phyloP scores from a whole-genome alignment of 2,329 filamentous ascomycete species.

The Chalara sp. region DNA sequence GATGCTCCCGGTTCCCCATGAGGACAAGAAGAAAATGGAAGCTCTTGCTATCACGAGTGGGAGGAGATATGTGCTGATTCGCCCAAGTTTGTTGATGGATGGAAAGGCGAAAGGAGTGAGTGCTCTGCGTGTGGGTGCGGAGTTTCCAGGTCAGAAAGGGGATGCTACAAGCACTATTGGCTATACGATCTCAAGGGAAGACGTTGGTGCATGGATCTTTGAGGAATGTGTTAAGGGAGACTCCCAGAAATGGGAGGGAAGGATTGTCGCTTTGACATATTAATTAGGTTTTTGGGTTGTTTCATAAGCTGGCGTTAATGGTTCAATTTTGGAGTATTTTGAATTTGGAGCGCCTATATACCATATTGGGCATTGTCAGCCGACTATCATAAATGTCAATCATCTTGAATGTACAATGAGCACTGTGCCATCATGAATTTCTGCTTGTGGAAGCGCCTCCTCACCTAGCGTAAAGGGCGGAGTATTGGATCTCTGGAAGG shows the following conservation, averaged over 20 bases:
- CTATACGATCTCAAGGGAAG: slow-evolving; percentile 28
- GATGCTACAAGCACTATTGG: slow-evolving; percentile 24
- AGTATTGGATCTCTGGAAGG: too few relatives aligned
- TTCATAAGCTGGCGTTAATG: too few relatives aligned
- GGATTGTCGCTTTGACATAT: slow-evolving; percentile 11
- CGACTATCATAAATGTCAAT: too few relatives aligned
- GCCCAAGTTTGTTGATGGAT: slow-evolving; percentile 26
- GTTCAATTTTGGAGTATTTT: too few relatives aligned
- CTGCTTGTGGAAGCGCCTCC: too few relatives aligned
- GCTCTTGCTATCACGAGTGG: slow-evolving; percentile 21
- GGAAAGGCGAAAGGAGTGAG: slow-evolving; percentile 17
- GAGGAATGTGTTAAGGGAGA: slow-evolving; percentile 14
- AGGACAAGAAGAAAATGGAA: slow-evolving; percentile 44
- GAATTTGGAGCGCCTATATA: too few relatives aligned
- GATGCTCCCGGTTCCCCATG: slow-evolving; percentile 35
- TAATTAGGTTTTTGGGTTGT: background rate
- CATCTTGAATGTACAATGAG: too few relatives aligned
- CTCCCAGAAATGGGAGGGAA: slow-evolving; percentile 8
- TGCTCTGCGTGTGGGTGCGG: slow-evolving; percentile 20
- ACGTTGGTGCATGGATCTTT: slow-evolving; percentile 30
- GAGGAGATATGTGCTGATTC: slow-evolving; percentile 14
- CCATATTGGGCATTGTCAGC: too few relatives aligned
- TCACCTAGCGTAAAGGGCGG: too few relatives aligned
- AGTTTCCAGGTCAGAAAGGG: slow-evolving; percentile 10
- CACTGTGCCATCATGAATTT: too few relatives aligned